Base-by-base conservation (phyloP, 495 filamentous ascomycete genomes). In the Bathelium albidoporum region DNA sequence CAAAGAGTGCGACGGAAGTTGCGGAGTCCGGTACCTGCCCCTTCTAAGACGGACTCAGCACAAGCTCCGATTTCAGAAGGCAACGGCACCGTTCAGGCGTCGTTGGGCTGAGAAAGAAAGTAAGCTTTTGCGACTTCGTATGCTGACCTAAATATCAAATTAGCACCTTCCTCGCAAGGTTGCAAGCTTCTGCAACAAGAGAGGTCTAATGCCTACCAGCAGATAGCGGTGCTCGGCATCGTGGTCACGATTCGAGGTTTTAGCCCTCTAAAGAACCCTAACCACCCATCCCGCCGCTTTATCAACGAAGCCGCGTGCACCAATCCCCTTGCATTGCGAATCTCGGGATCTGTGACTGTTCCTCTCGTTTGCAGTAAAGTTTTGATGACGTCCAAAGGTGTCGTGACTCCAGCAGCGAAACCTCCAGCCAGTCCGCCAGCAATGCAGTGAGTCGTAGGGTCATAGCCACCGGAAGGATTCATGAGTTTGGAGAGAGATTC, bases 151-250 rank as follows among this genome's bases (percentile, higher is more conserved):
- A 34, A 26, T 24, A 20, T 1, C 43, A 49, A 24, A 66, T 74
- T 45, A 76, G 73, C 61, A 66, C 58, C 28, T 32, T 32, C 32
- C 31, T 43, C 59, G n/a, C n/a, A 59, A 61, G 32, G 53, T 24
- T 18, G 28, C 45, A 49, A 41, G 59, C 2, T 59, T 1, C 20
- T 59, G 32, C 26, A 16, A 43, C 18, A 11, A 44, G 31, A 24
- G 49, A 69, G 77, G 79, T 16, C 16, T 9, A 32, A 7, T 58
- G 82, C 90, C 64, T 82, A 91, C 93, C 94, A 99, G 80, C 94
- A 99, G 70, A 99, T 99, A 3, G 94, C 94, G 36, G 94, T 97
- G 75, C 91, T 96, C 26, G 94, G 94, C 90, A 97, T 97, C 11
- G 94, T 95, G 1, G 93, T 96, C 65, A 99, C 84, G 39, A 99